A percentile compares a stretch with the other conserved stretches of the same genome.
Evolutionary conservation across 2,329 filamentous ascomycete genomes (phyloP).

Genomic region (Coniochaeta prunicola): DNA sequence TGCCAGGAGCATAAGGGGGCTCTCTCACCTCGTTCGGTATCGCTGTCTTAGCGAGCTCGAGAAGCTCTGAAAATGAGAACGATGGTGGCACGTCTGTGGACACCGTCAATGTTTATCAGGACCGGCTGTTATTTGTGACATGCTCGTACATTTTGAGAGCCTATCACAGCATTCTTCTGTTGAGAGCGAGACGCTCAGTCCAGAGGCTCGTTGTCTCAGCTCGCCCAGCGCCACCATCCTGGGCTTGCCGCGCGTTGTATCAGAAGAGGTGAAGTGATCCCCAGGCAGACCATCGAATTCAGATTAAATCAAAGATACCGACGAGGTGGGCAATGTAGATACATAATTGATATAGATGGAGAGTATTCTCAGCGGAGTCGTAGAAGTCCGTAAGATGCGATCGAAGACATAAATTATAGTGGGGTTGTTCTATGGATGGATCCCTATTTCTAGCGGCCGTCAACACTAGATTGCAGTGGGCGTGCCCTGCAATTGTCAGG

Average conservation of each 20-base stretch:
- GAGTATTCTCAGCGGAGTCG: too few species aligned
- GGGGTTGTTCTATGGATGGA: neutral
- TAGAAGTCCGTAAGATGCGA: too few species aligned
- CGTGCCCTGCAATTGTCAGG: too few species aligned
- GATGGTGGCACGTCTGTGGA: constrained; percentile 4
- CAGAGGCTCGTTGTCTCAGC: neutral
- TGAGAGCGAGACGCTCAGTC: neutral
- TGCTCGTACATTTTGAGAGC: neutral
- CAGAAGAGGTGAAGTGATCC: too few species aligned
- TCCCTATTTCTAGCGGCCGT: neutral
- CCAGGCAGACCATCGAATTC: too few species aligned
- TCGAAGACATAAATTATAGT: neutral
- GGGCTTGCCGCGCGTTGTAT: too few species aligned
- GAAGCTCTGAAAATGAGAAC: constrained; percentile 8
- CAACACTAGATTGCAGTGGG: neutral
- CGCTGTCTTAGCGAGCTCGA: neutral
- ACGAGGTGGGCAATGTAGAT: too few species aligned
- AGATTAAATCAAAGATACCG: too few species aligned
- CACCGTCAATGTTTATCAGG: neutral
- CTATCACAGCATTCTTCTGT: neutral
- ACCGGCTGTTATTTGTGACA: neutral
- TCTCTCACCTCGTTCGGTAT: neutral
- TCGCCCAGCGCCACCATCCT: neutral
- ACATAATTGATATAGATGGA: neutral
- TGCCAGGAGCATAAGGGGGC: neutral